Evolutionary conservation across 352 stramenopile species (phyloP), one percentile per base, ranked within the genome.

Genomic region (Phytophthora citricola): DNA sequence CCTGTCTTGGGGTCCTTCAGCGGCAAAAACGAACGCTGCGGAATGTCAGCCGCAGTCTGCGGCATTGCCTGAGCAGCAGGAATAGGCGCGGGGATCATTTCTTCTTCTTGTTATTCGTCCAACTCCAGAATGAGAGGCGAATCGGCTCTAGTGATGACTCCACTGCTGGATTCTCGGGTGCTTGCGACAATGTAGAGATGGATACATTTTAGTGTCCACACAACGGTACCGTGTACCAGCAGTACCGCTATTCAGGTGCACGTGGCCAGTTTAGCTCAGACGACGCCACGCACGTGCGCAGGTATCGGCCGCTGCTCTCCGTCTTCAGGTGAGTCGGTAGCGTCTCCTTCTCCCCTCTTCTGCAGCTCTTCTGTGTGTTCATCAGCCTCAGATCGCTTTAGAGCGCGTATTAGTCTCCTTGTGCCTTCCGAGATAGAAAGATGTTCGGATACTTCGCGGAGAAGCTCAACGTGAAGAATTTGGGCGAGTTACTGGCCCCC

Each of bases 361-460:
- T 59, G 40, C 38, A 14, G 15, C 6, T 51, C 55, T 47, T 39
- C 44, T 68, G 24, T 56, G 32, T 55, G 43, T 45, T 3, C 11
- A 55, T 54, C 50, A 22, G 24, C 31, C 29, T 11, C 20, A 66
- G 31, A 51, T 39, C 58, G 11, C 57, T 27, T 43, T 61, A 66
- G 36, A 27, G 29, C n/a, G 9, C 41, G 26, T 57, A 27, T 10
- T 24, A 40, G 20, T 4, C 52, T 32, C 27, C 29, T 15, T 41
- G 20, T 41, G 27, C 17, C 17, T 5, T 8, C 8, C 40, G 20
- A 48, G 22, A 63, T 10, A 32, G 26, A 39, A 59, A 14, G 36
- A 97, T 97, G 90, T 97, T 97, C 59, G 89, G 83, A 60, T 97
- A 84, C 76, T 84, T 97, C 52, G 88, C 87, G 29, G 89, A 97